Conservation (phyloP, 208 protist genomes). For the Giardia muris region DNA sequence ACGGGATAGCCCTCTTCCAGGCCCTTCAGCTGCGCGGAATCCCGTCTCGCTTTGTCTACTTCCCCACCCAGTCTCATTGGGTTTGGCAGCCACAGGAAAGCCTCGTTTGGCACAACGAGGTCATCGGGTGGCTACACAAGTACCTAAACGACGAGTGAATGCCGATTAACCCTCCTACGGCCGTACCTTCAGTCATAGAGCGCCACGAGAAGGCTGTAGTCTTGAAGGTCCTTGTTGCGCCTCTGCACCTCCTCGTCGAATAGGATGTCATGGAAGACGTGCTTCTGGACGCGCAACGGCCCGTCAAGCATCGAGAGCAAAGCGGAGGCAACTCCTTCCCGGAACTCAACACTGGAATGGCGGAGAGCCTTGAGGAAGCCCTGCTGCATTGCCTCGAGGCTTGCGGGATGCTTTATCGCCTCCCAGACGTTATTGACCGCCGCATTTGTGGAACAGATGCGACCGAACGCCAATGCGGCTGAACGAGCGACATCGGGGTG, state of each 20-base stretch:
- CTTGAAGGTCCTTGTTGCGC: neutral
- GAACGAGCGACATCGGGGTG: neutral
- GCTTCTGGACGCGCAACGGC: neutral
- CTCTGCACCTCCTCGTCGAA: neutral
- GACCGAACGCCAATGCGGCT: neutral
- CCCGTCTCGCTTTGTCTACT: slow-evolving; percentile 19
- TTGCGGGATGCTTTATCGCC: neutral
- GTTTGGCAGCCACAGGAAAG: slow-evolving; percentile 25
- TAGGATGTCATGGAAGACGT: neutral
- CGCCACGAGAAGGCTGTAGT: neutral
- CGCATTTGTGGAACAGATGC: neutral
- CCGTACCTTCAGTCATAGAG: neutral
- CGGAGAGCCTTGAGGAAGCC: neutral
- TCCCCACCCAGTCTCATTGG: slow-evolving; percentile 31
- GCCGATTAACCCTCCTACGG: neutral
- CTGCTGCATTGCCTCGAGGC: neutral
- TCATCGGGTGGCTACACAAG: slow-evolving; percentile 30
- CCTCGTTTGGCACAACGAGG: slow-evolving; percentile 22
- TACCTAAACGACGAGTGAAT: slow-evolving; percentile 24
- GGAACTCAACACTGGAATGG: neutral
- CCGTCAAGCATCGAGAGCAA: neutral
- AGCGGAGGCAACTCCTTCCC: neutral
- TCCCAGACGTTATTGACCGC: neutral
- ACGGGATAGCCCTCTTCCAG: slow-evolving; percentile 30
- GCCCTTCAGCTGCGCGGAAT: slow-evolving; percentile 11